These are phyloP conservation scores for Phytopythium vexans DNA, from an alignment of 352 stramenopile genomes.

Conservation along the genomic window DNA sequence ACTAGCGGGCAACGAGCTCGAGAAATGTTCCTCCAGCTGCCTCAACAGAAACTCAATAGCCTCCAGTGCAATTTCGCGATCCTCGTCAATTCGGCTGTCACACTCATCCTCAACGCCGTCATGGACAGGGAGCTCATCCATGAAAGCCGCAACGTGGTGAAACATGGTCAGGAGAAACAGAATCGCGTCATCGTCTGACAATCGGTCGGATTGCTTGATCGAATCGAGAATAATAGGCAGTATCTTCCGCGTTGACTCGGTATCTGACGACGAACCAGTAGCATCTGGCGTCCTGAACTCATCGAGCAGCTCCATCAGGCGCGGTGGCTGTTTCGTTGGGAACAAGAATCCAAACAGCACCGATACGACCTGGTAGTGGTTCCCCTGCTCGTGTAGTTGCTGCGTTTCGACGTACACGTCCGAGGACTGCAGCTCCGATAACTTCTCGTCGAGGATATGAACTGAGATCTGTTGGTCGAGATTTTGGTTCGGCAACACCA, in stretches of 20 bases:
- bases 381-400: constrained; percentile 25
- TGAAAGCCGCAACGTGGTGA: constrained; percentile 34
- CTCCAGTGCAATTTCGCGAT: constrained; percentile 29
- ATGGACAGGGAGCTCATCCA: constrained; percentile 16
- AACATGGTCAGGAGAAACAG: constrained; percentile 39
- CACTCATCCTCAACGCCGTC: constrained; percentile 8
- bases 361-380: constrained; percentile 38
- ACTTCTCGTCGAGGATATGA: constrained; percentile 39
- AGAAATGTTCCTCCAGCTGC: constrained; percentile 18
- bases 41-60: constrained; percentile 32
- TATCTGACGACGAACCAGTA: neutral
- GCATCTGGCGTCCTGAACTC: constrained; percentile 40
- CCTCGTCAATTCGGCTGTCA: constrained; percentile 11
- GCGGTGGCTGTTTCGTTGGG: constrained; percentile 33
- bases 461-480: constrained; percentile 30
- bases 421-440: constrained; percentile 47
- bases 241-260: constrained; percentile 5
- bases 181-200: constrained; percentile 21
- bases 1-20: constrained; percentile 7
- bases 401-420: constrained; percentile 53
- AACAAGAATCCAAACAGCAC: constrained; percentile 54
- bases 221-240: constrained; percentile 44
- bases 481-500: constrained; percentile 50
- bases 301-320: constrained; percentile 49
- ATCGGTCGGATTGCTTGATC: constrained; percentile 30